Conservation (phyloP, 2,329 filamentous ascomycete species). For the Sarocladium kiliense region DNA sequence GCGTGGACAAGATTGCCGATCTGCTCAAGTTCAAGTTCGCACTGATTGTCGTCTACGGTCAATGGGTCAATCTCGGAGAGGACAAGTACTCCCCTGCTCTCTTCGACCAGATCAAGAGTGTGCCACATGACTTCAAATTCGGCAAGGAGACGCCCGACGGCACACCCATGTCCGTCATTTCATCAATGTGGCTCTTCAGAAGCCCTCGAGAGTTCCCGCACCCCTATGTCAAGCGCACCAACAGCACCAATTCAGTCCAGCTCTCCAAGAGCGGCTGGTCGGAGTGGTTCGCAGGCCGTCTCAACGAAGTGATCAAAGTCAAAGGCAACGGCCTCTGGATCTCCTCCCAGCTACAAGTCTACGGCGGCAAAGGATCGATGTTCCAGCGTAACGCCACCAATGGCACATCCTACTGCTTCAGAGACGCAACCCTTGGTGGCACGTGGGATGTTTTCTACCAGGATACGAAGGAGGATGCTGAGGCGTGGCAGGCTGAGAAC, state of each 20-base stretch:
- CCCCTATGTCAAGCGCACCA: constrained; percentile 43
- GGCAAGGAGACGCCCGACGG: constrained; percentile 22
- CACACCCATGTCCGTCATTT: constrained; percentile 40
- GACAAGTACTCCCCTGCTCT: constrained; percentile 29
- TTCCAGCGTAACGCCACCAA: constrained; percentile 36
- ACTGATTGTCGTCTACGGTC: constrained; percentile 40
- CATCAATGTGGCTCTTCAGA: constrained; percentile 39
- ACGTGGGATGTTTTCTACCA: constrained; percentile 40
- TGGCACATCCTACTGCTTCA: constrained; percentile 42
- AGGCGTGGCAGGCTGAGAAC: constrained; percentile 37
- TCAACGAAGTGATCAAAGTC: constrained; percentile 30
- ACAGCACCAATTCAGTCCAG: constrained; percentile 35
- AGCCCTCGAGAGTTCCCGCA: constrained; percentile 41
- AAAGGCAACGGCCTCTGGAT: constrained; percentile 32
- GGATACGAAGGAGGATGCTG: constrained; percentile 25
- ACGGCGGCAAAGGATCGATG: constrained; percentile 37
- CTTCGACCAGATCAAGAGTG: constrained; percentile 31
- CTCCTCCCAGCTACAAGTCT: constrained; percentile 39
- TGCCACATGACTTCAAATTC: constrained; percentile 17
- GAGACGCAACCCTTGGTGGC: constrained; percentile 34
- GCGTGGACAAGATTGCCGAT: constrained; percentile 27
- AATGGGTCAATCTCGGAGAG: constrained; percentile 37
- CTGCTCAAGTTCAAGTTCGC: constrained; percentile 28
- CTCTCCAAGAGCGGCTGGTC: constrained; percentile 35
- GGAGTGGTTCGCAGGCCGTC: constrained; percentile 28